Base-by-base conservation (phyloP, 1,284 basidiomycete genomes). In the Trichosporon coremiiforme region DNA sequence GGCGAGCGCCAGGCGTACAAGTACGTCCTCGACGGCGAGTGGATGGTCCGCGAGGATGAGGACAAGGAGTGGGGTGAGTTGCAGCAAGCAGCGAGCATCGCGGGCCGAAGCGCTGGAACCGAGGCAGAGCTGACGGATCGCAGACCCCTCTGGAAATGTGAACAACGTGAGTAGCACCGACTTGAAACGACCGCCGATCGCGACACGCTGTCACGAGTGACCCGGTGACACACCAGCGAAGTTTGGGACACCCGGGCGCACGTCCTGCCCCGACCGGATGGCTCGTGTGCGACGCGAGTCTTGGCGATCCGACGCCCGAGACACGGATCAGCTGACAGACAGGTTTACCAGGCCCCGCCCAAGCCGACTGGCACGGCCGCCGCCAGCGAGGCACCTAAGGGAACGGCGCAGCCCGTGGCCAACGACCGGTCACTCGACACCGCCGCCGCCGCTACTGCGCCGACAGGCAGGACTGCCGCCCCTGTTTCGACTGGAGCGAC, bases 1-100 rank as follows among this genome's bases (percentile, higher is more conserved):
- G 83, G 82, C 22, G 79, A 82, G 73, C 83, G 80, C 70, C 78
- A 82, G 71, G 79, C 83, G 29, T 84, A 81, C 79, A 84, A 84
- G 75, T 84, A 83, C 72, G 82, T 84, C 60, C 81, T 83, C 25
- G 83, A 84, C 74, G 81, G 81, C 66, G 79, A 83, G 64, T 84
- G 83, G 83, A 82, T 82, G 75, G 80, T 82, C 47, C 74, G 82
- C 66, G 83, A 84, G 68, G 82, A 83, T 71, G 83, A 84, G 75
- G 78, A 80, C 41, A 84, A 83, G 74, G 83, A 84, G 70, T 82
- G 79, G 80, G 82, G 82, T 83, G 67, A 75, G 81, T 80, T 15
- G 41, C 6, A n/a, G n/a, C n/a, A n/a, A n/a, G n/a, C n/a, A n/a
- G n/a, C n/a, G n/a, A n/a, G n/a, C n/a, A n/a, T n/a, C n/a, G n/a